A percentile compares a stretch with the other conserved stretches of the same genome.
Conservation (phyloP, 768 basidiomycete genomes). For the Suillus decipiens region DNA sequence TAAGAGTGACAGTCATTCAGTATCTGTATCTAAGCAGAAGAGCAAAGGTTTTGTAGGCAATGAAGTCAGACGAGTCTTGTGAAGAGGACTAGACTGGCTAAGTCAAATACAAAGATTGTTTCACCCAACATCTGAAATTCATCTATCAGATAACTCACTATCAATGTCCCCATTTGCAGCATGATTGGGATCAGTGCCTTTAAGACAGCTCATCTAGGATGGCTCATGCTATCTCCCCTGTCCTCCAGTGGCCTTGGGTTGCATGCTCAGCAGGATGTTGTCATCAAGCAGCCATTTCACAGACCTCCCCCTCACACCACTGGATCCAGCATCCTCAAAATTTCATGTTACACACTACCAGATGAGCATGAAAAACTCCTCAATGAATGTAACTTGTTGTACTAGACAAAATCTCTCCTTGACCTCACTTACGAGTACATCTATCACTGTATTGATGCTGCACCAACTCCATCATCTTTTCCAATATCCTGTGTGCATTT, state of each 20-base stretch:
- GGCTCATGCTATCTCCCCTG: not conserved
- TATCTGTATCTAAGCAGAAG: too few relatives aligned
- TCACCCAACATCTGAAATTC: too few relatives aligned
- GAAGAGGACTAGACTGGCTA: too few relatives aligned
- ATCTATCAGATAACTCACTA: too few relatives aligned
- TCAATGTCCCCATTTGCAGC: too few relatives aligned
- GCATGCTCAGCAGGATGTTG: not conserved
- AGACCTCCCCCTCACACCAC: not conserved
- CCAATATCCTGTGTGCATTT: constrained; percentile 13
- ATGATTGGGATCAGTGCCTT: too few relatives aligned
- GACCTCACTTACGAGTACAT: constrained; percentile 14
- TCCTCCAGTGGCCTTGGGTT: not conserved
- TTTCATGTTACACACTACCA: not conserved
- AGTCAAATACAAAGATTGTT: too few relatives aligned
- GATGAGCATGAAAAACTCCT: not conserved
- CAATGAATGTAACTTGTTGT: not conserved
- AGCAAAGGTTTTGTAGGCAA: too few relatives aligned
- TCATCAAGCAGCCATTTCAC: not conserved
- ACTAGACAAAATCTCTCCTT: constrained; percentile 5
- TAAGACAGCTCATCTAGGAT: too few relatives aligned
- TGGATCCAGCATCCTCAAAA: not conserved
- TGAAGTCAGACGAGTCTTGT: too few relatives aligned
- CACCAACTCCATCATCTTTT: constrained; percentile 4
- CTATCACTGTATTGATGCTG: not conserved
- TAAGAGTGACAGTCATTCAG: too few relatives aligned